phyloP scores from a whole-genome alignment of 768 basidiomycete species.

The Inosperma sp. region DNA sequence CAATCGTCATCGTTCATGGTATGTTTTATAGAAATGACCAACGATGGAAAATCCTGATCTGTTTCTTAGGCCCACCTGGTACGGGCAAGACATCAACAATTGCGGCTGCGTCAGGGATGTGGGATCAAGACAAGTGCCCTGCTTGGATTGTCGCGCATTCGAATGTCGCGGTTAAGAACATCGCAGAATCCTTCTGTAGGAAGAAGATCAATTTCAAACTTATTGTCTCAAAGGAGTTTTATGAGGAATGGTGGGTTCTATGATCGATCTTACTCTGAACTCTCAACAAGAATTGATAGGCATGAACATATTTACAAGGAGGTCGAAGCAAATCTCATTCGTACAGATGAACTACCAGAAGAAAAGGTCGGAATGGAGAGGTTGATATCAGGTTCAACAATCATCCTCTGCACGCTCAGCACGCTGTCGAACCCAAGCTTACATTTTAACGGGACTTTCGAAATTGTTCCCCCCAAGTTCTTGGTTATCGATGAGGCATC shows the following conservation, averaged over 20 bases:
- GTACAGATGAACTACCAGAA: conserved; percentile 37
- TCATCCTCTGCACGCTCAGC: conserved; percentile 47
- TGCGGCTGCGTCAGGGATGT: conserved; percentile 36
- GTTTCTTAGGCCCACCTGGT: conserved; percentile 42
- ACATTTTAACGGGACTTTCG: conserved; percentile 29
- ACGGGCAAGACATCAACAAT: conserved; percentile 54
- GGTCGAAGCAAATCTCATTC: conserved; percentile 33
- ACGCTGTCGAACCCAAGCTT: conserved; percentile 45
- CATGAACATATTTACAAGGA: conserved; percentile 45
- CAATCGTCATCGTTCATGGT: conserved; percentile 40
- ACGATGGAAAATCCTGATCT: background rate
- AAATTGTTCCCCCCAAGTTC: conserved; percentile 36
- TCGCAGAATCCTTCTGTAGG: conserved; percentile 40
- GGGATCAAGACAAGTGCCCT: conserved; percentile 23
- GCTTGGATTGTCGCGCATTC: conserved; percentile 46
- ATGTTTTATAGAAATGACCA: background rate
- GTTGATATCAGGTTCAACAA: conserved; percentile 27
- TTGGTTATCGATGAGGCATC: conserved; percentile 53
- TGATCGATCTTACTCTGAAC: background rate
- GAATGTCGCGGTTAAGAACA: conserved; percentile 49
- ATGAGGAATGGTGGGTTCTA: conserved; percentile 39
- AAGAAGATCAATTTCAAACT: conserved; percentile 36
- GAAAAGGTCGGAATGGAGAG: conserved; percentile 20
- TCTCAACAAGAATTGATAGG: conserved; percentile 27
- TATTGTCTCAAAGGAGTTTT: conserved; percentile 45